Percentiles rank a stretch among this genome's conserved stretches.
These are phyloP conservation scores for Pichia nanzhaoensis DNA, from an alignment of 805 yeast species.

Conservation along the genomic window DNA sequence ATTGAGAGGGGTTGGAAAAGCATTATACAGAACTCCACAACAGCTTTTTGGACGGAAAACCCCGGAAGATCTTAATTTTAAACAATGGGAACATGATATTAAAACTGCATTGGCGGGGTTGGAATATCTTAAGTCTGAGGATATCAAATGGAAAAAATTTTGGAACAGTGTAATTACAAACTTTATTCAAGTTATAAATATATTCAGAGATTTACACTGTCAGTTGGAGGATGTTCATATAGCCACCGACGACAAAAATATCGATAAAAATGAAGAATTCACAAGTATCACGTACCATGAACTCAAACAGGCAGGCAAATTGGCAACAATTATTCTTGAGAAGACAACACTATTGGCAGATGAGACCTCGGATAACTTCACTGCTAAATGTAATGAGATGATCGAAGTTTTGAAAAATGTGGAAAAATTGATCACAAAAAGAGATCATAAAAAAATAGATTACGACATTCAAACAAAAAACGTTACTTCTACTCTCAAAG, in stretches of 20 bases:
- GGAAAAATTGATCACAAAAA: conserved; percentile 36
- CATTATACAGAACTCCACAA: conserved; percentile 32
- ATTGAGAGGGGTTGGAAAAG: conserved; percentile 31
- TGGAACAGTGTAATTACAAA: conserved; percentile 29
- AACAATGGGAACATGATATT: conserved; percentile 40
- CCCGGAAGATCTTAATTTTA: conserved; percentile 34
- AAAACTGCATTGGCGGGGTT: conserved; percentile 38
- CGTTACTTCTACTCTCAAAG: conserved; percentile 33
- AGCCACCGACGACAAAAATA: conserved; percentile 9
- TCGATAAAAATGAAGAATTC: conserved; percentile 27
- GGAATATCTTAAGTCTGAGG: conserved; percentile 32
- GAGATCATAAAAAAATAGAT: conserved; percentile 38
- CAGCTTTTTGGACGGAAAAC: conserved; percentile 29
- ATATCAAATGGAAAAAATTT: conserved; percentile 23
- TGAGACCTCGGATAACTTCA: conserved; percentile 25
- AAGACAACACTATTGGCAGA: conserved; percentile 21
- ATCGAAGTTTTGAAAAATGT: conserved; percentile 31
- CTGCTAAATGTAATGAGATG: conserved; percentile 35
- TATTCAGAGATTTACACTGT: conserved; percentile 31
- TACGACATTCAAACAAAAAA: conserved; percentile 33
- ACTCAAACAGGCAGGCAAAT: conserved; percentile 24
- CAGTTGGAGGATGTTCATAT: conserved; percentile 18
- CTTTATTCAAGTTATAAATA: conserved; percentile 27
- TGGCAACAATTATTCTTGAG: conserved; percentile 22
- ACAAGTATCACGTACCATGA: conserved; percentile 27